Percentiles rank a stretch among this genome's conserved stretches.
phyloP scores from a whole-genome alignment of 2,329 filamentous ascomycete species.

The Amphichorda felina region DNA sequence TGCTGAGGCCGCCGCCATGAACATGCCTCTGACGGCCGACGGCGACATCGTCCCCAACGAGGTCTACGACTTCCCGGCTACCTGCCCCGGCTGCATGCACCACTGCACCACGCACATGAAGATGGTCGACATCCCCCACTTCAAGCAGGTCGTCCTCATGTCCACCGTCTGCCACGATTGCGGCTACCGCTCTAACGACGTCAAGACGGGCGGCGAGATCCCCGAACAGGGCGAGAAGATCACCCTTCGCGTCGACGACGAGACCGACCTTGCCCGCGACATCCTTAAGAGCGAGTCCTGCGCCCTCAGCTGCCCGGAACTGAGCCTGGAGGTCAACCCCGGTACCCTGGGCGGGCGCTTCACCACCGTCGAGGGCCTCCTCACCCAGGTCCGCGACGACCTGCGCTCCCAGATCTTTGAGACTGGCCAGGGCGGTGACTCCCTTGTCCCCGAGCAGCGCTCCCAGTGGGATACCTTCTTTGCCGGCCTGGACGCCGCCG shows the following conservation, averaged over 20 bases:
- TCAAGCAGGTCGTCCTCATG: slow-evolving; percentile 96
- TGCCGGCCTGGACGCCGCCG: slow-evolving; percentile 59
- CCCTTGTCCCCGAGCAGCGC: slow-evolving; percentile 54
- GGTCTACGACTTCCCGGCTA: slow-evolving; percentile 85
- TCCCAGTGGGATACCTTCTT: slow-evolving; percentile 77
- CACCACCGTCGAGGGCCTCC: slow-evolving; percentile 88
- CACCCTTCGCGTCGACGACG: slow-evolving; percentile 56
- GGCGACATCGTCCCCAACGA: slow-evolving; percentile 87
- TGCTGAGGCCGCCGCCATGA: slow-evolving; percentile 21
- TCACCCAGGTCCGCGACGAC: slow-evolving; percentile 87
- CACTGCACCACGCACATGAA: slow-evolving; percentile 91
- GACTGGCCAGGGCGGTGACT: slow-evolving; percentile 65
- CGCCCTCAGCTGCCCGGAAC: slow-evolving; percentile 73
- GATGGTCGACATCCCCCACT: slow-evolving; percentile 96
- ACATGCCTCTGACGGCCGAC: slow-evolving; percentile 40
- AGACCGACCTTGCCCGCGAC: slow-evolving; percentile 73
- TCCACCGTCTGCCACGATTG: slow-evolving; percentile 85
- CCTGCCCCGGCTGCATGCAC: slow-evolving; percentile 82
- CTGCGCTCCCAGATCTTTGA: slow-evolving; percentile 82
- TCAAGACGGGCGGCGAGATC: slow-evolving; percentile 92
- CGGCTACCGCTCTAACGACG: slow-evolving; percentile 90
- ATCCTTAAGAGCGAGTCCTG: slow-evolving; percentile 96
- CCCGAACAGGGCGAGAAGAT: slow-evolving; percentile 79
- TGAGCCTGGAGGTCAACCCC: slow-evolving; percentile 77
- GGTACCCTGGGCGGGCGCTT: slow-evolving; percentile 93